A percentile compares a stretch with the other conserved stretches of the same genome.
phyloP scores from a whole-genome alignment of 2,329 filamentous ascomycete genomes.

The Phialophora expanda region DNA sequence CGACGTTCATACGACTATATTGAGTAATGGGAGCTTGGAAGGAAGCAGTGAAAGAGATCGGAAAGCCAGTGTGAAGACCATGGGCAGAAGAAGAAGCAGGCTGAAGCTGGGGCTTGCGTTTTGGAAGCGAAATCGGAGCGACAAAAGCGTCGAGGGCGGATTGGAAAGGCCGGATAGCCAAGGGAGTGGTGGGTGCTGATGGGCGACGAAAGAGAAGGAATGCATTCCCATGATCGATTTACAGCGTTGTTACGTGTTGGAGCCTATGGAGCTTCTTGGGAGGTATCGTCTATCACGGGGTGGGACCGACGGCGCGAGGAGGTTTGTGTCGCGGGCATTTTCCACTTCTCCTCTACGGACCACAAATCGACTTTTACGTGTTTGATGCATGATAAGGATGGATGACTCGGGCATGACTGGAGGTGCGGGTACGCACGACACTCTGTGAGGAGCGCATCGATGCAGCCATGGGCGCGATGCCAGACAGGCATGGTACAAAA shows the following conservation, averaged over 20 bases:
- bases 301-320: constrained; percentile 1
- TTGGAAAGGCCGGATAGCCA: constrained; percentile 26
- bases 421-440: not conserved
- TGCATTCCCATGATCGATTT: constrained; percentile 9
- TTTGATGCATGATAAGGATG: constrained; percentile 16
- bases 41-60: constrained; percentile 27
- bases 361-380: constrained; percentile 1
- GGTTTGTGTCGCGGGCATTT: constrained; percentile 10
- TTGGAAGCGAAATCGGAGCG: constrained; percentile 37
- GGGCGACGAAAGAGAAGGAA: not conserved
- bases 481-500: not conserved
- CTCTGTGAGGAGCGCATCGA: not conserved
- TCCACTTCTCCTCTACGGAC: not conserved
- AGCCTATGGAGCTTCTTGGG: constrained; percentile 14
- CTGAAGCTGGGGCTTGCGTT: constrained; percentile 37
- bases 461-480: not conserved
- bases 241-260: constrained; percentile 10
- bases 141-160: constrained; percentile 27
- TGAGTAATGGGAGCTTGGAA: constrained; percentile 36
- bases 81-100: constrained; percentile 36
- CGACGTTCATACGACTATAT: constrained; percentile 36
- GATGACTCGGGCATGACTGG: constrained; percentile 7
- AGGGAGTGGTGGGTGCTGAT: constrained; percentile 24
- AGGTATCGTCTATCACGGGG: constrained; percentile 8
- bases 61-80: constrained; percentile 33